Evolutionary conservation across 768 basidiomycete species (phyloP).

Genomic region (Suillus subalutaceus): DNA sequence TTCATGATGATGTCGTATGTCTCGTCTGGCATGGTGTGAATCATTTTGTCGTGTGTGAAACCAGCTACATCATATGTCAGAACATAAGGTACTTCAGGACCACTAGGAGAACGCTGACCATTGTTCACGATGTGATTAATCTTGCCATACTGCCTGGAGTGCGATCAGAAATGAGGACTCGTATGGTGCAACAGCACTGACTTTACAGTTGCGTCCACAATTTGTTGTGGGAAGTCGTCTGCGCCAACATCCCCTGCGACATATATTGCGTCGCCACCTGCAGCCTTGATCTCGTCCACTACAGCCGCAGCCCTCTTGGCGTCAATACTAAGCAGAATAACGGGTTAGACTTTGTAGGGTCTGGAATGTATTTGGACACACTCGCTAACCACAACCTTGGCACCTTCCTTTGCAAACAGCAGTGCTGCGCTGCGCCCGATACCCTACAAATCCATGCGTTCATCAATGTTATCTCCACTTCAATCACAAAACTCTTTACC

Average conservation of each 20-base stretch:
- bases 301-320: constrained; percentile 66
- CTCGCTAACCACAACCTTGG: constrained; percentile 87
- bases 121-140: constrained; percentile 90
- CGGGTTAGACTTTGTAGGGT: constrained; percentile 3
- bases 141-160: constrained; percentile 66
- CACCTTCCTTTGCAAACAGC: constrained; percentile 82
- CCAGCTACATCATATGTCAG: constrained; percentile 46
- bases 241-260: constrained; percentile 83
- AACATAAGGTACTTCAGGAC: not conserved
- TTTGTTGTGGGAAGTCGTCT: constrained; percentile 79
- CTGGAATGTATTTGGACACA: constrained; percentile 34
- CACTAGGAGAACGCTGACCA: constrained; percentile 38
- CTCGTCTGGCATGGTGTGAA: constrained; percentile 85
- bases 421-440: constrained; percentile 78
- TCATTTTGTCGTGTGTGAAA: constrained; percentile 86
- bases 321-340: constrained; percentile 59
- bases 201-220: constrained; percentile 77
- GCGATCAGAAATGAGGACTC: not conserved
- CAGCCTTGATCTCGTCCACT: constrained; percentile 69
- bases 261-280: constrained; percentile 73
- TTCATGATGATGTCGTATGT: constrained; percentile 81
- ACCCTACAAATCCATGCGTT: constrained; percentile 47
- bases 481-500: constrained; percentile 38
- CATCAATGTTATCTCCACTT: not conserved
- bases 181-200: constrained; percentile 39